Evolutionary conservation across 495 filamentous ascomycete genomes (phyloP), one percentile per base, ranked within the genome.

Genomic region (Xylaria longipes): DNA sequence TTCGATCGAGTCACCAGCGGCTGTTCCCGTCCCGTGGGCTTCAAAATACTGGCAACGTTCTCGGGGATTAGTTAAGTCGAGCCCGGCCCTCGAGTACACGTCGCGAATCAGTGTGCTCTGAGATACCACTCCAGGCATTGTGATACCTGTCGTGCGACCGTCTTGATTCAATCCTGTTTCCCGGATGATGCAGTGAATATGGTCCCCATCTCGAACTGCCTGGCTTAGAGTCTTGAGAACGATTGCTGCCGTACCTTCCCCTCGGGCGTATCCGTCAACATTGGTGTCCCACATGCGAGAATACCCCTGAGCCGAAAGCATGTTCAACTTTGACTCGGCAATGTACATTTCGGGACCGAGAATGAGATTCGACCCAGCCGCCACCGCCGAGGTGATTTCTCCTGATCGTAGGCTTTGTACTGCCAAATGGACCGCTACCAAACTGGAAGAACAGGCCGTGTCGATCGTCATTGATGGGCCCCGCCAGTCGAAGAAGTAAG

Each of bases 241-340:
- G 9, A 48, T 12, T 0, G n/a, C 20, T 2, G 45, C 20, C 1
- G 22, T 12, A 4, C 45, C 45, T n/a, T 48, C 45, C 1, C 45
- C 45, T 11, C 91, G 86, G 0, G 35, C 91, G 76, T 90, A 93
- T 0, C 91, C 91, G 73, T 90, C 82, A 0, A 89, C 91, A 0
- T 71, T 62, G 0, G 79, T 76, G 65, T 90, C 88, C 63, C 81
- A 82, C 27, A 81, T 77, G 20, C 20, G 20, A 6, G 7, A 9
- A 41, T 11, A 11, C 37, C 37, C 37, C 2, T 6, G 8, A 6
- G 37, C 7, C 7, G 37, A 41, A 6, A 41, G 37, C 37, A 41
- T 41, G 12, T 41, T 41, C 7, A 41, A 9, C 37, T 41, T 41
- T 41, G 12, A 41, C 7, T 41, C 12, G 37, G 37, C 12, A 41